phyloP scores from a whole-genome alignment of 805 yeast species.

The Suhomyces sp. region DNA sequence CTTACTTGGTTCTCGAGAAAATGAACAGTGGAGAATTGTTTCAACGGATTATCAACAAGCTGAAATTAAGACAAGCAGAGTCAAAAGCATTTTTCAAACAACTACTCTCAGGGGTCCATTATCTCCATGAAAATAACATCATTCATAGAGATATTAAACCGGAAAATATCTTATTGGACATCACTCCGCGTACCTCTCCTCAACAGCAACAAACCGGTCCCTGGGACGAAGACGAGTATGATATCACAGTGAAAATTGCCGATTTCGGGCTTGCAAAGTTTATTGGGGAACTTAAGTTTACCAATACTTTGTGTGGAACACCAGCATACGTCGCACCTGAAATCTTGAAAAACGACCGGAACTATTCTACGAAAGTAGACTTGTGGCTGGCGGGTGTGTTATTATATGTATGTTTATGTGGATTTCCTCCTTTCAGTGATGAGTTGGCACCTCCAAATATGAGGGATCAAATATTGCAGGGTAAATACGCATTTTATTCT shows the following conservation, averaged over 20 bases:
- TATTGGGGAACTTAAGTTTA: constrained; percentile 70
- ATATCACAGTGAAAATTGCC: constrained; percentile 70
- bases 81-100: constrained; percentile 57
- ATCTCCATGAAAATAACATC: constrained; percentile 40
- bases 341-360: constrained; percentile 52
- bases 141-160: constrained; percentile 49
- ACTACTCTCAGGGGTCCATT: constrained; percentile 37
- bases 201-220: constrained; percentile 45
- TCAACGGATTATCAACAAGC: constrained; percentile 67
- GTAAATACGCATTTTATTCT: constrained; percentile 69
- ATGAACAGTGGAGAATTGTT: constrained; percentile 75
- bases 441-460: constrained; percentile 77
- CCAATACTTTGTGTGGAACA: constrained; percentile 80
- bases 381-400: constrained; percentile 83
- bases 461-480: constrained; percentile 70
- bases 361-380: constrained; percentile 71
- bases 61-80: constrained; percentile 59
- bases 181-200: constrained; percentile 39
- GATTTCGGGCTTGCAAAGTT: constrained; percentile 76
- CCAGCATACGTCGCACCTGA: constrained; percentile 90
- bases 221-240: constrained; percentile 60
- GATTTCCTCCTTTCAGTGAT: constrained; percentile 84
- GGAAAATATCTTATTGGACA: constrained; percentile 47
- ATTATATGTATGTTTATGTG: constrained; percentile 75
- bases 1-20: constrained; percentile 69